A percentile compares a stretch with the other conserved stretches of the same genome.
Evolutionary conservation across 805 yeast species (phyloP).

Genomic region (Teunomyces aglyptinius): DNA sequence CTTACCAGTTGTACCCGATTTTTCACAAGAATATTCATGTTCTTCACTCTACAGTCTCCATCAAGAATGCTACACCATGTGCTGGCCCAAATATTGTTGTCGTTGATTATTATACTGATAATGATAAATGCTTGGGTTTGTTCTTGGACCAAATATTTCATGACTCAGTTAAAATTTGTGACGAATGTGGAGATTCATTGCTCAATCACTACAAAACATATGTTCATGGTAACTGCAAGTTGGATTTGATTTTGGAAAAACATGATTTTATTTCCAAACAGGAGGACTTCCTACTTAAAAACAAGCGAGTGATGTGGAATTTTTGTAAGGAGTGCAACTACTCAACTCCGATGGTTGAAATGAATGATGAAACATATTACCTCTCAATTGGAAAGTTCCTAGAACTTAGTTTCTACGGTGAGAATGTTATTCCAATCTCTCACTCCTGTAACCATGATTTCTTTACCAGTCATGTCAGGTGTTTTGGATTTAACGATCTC

Average conservation of each 20-base stretch:
- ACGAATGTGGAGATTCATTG: conserved; percentile 73
- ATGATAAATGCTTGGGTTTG: conserved; percentile 86
- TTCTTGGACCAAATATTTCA: conserved; percentile 76
- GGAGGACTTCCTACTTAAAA: conserved; percentile 22
- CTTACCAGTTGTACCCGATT: conserved; percentile 42
- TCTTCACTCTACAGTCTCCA: conserved; percentile 77
- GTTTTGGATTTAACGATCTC: conserved; percentile 76
- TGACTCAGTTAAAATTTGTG: conserved; percentile 65
- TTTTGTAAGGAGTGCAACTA: conserved; percentile 77
- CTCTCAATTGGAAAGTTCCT: conserved; percentile 91
- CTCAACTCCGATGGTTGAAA: conserved; percentile 71
- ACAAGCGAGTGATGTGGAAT: conserved; percentile 86
- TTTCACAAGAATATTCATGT: conserved; percentile 77
- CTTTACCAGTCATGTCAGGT: conserved; percentile 76
- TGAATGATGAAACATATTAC: conserved; percentile 87
- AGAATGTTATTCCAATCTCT: conserved; percentile 37
- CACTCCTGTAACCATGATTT: conserved; percentile 73
- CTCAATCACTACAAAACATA: conserved; percentile 80
- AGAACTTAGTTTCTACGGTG: conserved; percentile 77
- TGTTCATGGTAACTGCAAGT: conserved; percentile 82
- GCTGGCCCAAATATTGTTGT: conserved; percentile 83
- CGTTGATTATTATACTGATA: conserved; percentile 86
- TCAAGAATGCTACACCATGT: conserved; percentile 86
- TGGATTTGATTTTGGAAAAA: conserved; percentile 72
- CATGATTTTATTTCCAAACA: conserved; percentile 21